Percentiles rank a stretch among this genome's conserved stretches.
Conservation (phyloP, 2,329 filamentous ascomycete genomes). For the Rhynchosporium secalis region DNA sequence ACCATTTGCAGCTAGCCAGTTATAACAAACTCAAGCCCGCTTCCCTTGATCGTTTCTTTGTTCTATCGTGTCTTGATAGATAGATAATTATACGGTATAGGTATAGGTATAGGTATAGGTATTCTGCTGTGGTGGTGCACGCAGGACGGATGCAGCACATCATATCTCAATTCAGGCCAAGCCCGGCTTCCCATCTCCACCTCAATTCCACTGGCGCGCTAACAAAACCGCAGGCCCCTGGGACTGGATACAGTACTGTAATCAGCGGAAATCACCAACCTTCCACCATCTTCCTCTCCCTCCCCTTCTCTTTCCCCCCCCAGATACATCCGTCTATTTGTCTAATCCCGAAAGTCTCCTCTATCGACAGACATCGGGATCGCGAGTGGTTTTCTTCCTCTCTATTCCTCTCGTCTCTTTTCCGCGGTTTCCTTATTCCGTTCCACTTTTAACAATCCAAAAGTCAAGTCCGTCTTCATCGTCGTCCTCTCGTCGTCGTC, state of each 20-base stretch:
- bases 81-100: too few species aligned
- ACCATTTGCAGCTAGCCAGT: too few species aligned
- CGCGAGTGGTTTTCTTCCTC: conserved; percentile 39
- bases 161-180: conserved; percentile 3
- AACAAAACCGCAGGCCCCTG: conserved; percentile 1
- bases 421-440: conserved; percentile 34
- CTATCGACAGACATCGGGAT: conserved; percentile 38
- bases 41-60: too few species aligned
- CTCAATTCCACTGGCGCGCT: conserved; percentile 6
- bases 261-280: not conserved
- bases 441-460: conserved; percentile 14
- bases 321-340: conserved; percentile 1
- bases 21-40: too few species aligned
- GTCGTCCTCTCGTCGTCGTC: conserved; percentile 34
- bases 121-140: not conserved
- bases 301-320: conserved; percentile 11
- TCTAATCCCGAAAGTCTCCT: conserved; percentile 26
- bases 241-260: not conserved
- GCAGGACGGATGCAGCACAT: not conserved
- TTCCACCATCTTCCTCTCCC: conserved; percentile 16
- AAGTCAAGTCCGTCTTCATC: conserved; percentile 24
- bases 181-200: conserved; percentile 15
- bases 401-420: conserved; percentile 38
- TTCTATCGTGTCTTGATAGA: not conserved
- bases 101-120: too few species aligned